Evolutionary conservation across 805 yeast species (phyloP), one percentile per base, ranked within the genome.

Genomic region (Saturnispora dispora): DNA sequence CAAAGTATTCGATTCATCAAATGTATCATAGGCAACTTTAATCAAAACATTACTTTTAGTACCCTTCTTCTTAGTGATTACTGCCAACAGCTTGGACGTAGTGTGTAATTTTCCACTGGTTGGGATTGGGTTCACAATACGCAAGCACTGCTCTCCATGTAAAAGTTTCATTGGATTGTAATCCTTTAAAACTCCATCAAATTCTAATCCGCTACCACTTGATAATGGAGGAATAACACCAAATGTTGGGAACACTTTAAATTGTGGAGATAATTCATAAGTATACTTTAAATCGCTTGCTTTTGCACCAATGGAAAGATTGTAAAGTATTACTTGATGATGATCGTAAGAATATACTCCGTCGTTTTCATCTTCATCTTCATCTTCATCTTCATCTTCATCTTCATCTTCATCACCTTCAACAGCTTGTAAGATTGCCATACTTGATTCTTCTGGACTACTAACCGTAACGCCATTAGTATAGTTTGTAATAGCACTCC

Each of bases 91-190:
- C 56, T 64, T 71, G 53, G 79, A 77, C 43, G 75, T 74, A 7
- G 95, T 85, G 51, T 69, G 74, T 43, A 89, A 67, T 2, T 69
- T 64, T 3, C 83, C 95, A 55, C 77, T 74, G 1, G 85, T 78
- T 55, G 96, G 95, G 52, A 91, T 74, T 52, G 95, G 93, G 66
- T 82, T 78, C 57, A 75, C 75, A 56, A 91, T 67, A 68, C 81
- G 88, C 60, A 90, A 73, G 69, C 85, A 91, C 67, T 91, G 97
- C 71, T 91, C 99, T 53, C 98, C 99, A 66, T 91, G 98, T 59
- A 91, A 77, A 63, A 91, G 75, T 69, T 84, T 76, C 80, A 88
- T 83, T 54, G 93, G 96, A 69, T 88, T 87, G 75, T 88, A 91
- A 70, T 87, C 82, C 53, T 82, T 85, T 59, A 91, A 81, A 43